Evolutionary conservation across 768 basidiomycete species (phyloP), one percentile per base, ranked within the genome.

Genomic region (Porphyrellus cyaneotinctus): DNA sequence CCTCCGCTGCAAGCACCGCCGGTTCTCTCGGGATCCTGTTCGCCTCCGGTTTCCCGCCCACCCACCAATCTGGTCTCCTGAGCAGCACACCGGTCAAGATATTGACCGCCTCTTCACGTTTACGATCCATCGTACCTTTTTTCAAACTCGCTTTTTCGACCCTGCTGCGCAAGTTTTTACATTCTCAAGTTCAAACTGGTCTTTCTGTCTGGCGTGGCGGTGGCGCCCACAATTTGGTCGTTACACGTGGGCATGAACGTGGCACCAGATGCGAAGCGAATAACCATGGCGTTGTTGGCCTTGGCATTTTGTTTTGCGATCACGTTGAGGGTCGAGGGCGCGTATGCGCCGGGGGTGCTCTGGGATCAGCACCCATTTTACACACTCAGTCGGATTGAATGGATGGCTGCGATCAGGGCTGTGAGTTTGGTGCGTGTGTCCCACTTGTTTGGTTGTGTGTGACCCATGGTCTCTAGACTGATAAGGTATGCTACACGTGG

Each of bases 351-450:
- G 23, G 82, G 82, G n/a, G 58, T 84, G 30, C 62, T 78, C 17
- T 82, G 75, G 59, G 83, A 84, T 60, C 84, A 81, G 82, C 83
- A 84, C 57, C 74, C 82, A 47, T 82, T 81, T 51, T 84, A 81
- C 78, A 78, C 78, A 15, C 70, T 83, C 20, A 82, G 75, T 64
- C 73, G 79, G 38, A 58, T 83, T 23, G 83, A 81, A n/a, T 83
- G 80, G 71, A 78, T 75, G 11, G 74, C 75, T 57, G 81, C 83
- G 63, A 83, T 85, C 56, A 69, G 70, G 14, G 66, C 82, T 45
- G 83, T 83, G 47, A 82, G 82, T 23, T 83, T 81, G 79, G 79
- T 79, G 55, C 59, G 18, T 20, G 23, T 2, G 12, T n/a, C 44
- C 23, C 23, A 2, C 14, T 38, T 33, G 23, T 52, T 51, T 57